phyloP scores from a whole-genome alignment of 1,284 basidiomycete genomes.

The Malassezia vespertilionis region DNA sequence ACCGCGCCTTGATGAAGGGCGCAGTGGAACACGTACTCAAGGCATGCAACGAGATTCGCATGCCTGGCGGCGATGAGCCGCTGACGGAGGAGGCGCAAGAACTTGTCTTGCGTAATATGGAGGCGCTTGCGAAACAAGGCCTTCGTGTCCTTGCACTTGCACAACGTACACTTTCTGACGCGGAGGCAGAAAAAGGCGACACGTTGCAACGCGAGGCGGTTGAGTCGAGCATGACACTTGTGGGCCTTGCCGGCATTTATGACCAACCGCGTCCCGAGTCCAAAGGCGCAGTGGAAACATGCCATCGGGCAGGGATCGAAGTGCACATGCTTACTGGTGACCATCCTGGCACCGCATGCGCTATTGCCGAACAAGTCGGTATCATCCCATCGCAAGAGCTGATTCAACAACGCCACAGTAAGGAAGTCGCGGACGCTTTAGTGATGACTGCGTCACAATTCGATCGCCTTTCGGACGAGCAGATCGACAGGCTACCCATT shows the following conservation, averaged over 20 bases:
- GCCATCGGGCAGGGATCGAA: conserved; percentile 58
- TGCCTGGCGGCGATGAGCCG: conserved; percentile 42
- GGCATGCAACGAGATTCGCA: conserved; percentile 28
- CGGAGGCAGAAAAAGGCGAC: conserved; percentile 26
- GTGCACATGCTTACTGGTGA: conserved; percentile 58
- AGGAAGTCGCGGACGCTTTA: conserved; percentile 25
- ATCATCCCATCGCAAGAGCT: conserved; percentile 51
- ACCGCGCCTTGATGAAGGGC: conserved; percentile 45
- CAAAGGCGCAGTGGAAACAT: conserved; percentile 56
- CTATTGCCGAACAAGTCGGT: conserved; percentile 50
- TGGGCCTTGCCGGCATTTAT: conserved; percentile 57
- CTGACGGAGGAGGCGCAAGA: conserved; percentile 26
- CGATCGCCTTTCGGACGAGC: conserved; percentile 56
- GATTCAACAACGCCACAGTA: conserved; percentile 16
- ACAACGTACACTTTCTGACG: conserved; percentile 23
- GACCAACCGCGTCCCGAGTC: conserved; percentile 64
- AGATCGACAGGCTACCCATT: conserved; percentile 55
- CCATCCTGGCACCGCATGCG: conserved; percentile 49
- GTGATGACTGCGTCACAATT: conserved; percentile 56
- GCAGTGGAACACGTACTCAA: conserved; percentile 43
- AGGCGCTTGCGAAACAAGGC: conserved; percentile 35
- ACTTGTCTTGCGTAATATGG: conserved; percentile 36
- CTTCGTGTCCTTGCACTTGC: conserved; percentile 43
- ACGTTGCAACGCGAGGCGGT: conserved; percentile 49
- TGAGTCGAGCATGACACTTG: conserved; percentile 56